These are phyloP conservation scores for Rhytidhysteron rufulum DNA, from an alignment of 2,329 filamentous ascomycete genomes.

Conservation along the genomic window DNA sequence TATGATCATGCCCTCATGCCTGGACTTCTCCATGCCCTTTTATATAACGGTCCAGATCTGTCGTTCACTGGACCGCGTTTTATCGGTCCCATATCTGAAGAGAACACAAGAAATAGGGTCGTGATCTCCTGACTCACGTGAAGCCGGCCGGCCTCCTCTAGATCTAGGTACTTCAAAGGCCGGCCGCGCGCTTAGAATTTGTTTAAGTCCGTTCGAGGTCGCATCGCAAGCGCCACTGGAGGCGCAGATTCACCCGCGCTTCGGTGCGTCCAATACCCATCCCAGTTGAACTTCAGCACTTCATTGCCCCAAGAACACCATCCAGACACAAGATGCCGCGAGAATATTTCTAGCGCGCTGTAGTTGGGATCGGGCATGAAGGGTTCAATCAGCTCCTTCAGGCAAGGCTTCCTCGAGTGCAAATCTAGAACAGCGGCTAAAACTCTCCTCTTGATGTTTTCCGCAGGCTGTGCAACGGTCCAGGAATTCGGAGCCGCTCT, in stretches of 20 bases:
- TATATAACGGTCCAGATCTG: too few species aligned
- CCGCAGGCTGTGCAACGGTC: slow-evolving; percentile 17
- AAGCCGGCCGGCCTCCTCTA: too few species aligned
- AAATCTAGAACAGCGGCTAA: slow-evolving; percentile 69
- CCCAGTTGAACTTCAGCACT: slow-evolving; percentile 64
- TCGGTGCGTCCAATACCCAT: slow-evolving; percentile 45
- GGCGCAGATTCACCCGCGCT: neutral
- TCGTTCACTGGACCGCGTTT: too few species aligned
- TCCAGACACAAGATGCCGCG: slow-evolving; percentile 66
- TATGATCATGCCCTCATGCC: too few species aligned
- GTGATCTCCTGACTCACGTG: too few species aligned
- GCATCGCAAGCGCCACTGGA: neutral
- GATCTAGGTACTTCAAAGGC: too few species aligned
- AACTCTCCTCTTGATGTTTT: slow-evolving; percentile 49
- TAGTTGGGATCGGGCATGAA: slow-evolving; percentile 50
- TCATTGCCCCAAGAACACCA: slow-evolving; percentile 82
- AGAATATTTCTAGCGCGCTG: slow-evolving; percentile 70
- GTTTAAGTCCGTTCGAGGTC: neutral
- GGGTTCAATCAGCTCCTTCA: slow-evolving; percentile 58
- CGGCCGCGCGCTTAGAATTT: too few species aligned
- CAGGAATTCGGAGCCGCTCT: slow-evolving; percentile 28
- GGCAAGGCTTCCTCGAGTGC: slow-evolving; percentile 74
- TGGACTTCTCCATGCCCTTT: too few species aligned
- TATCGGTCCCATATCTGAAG: too few species aligned
- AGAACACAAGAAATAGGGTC: too few species aligned